Evolutionary conservation across 495 filamentous ascomycete species (phyloP), one percentile per base, ranked within the genome.

Genomic region (Penicillium simplicissimum): DNA sequence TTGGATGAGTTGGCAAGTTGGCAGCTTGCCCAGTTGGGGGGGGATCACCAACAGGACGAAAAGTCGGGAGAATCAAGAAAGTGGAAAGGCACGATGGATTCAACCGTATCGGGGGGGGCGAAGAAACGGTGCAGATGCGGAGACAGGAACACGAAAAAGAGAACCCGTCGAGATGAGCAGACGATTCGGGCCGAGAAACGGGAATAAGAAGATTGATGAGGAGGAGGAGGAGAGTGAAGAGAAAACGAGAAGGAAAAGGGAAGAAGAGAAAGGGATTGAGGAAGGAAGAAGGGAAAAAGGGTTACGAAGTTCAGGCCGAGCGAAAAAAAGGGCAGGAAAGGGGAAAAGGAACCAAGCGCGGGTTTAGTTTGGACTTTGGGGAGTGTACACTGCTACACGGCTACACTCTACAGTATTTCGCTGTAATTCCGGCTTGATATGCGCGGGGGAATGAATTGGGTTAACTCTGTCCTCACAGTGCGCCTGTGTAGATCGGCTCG

Each of bases 241-340:
- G 52, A 28, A 61, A 47, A 52, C 55, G 52, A 52, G 40, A 59
- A 56, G 52, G 35, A 48, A 43, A 21, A 45, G 58, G 54, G 45
- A 54, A 57, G 17, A 31, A 54, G 42, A 47, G 49, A 56, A 52
- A 37, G 58, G 52, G 45, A 52, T 61, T 55, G 55, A 47, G 34
- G 9, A 55, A 47, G 61, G 51, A 61, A 69, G 58, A 52, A 61
- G 65, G 63, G 61, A 45, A 63, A 65, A 49, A 55, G 63, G 45
- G 52, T 19, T 45, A 47, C 40, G 45, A 40, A 31, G 28, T 3
- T 31, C 2, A 31, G 28, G 28, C 28, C 3, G 28, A 31, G 28
- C 28, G 28, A 48, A 42, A 62, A 62, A 55, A 61, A 65, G 57
- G 60, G 47, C 55, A 59, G 47, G 55, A 57, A 52, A 60, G 38